Base-by-base conservation (phyloP, 2,329 filamentous ascomycete genomes). In the Calycina marina region DNA sequence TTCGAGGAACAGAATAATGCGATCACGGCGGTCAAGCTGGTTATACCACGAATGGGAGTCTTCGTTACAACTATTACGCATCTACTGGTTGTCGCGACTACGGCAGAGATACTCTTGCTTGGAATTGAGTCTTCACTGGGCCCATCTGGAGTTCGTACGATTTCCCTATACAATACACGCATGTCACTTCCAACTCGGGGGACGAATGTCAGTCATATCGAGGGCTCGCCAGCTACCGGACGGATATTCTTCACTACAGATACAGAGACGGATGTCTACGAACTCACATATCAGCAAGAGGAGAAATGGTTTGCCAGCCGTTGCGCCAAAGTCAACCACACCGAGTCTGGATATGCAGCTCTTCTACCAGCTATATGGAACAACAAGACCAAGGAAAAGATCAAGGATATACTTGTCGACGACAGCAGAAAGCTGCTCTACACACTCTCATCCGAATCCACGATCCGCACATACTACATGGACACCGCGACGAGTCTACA, bases 201-300 rank as follows among this genome's bases (percentile, higher is more conserved):
- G 6, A 67, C 80, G 35, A 75, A 82, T 45, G 77, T 93, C 24
- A 73, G 72, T 34, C 67, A 78, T 28, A 85, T 98, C 44, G 75
- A 76, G 14, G 83, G 80, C 11, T 90, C 86, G 0, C 58, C 61
- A 3, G 74, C 77, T 13, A 79, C 73, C 14, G 92, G 92, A 6
- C 80, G 90, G 39, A 90, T 98, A 42, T 98, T 98, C 62, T 93
- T 94, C 50, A 77, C 80, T 25, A 83, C 85, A 22, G 69, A 68
- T 31, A 69, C 65, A 31, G 82, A 88, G 43, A 84, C 84, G 41
- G 86, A 96, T 47, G 73, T 98, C 29, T 83, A 90, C 54, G 90
- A 98, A 57, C 69, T 98, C 33, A 86, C 80, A 45, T 98, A 98
- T 53, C 88, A 96, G 56, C 85, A 93, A 50, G 85, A 96, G 55